A percentile compares a stretch with the other conserved stretches of the same genome.
Evolutionary conservation across 177 flowering plant genomes (phyloP).

Genomic region (Telopea speciosissima): DNA sequence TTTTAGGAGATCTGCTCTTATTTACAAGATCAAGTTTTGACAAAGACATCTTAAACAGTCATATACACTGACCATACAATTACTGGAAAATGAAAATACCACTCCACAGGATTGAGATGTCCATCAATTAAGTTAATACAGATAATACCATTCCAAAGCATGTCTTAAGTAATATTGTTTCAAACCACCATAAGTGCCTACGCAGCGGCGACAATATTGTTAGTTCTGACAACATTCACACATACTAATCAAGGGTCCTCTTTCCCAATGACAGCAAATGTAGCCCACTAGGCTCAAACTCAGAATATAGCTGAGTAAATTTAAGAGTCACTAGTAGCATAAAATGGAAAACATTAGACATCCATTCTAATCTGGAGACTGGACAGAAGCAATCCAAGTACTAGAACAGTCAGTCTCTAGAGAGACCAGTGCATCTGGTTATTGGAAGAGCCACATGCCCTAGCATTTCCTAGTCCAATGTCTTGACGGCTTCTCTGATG

Average conservation of each 20-base stretch:
- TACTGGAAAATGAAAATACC: too few relatives aligned
- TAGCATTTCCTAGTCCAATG: constrained; percentile 19
- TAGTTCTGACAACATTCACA: neutral
- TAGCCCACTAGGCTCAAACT: neutral
- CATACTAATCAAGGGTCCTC: neutral
- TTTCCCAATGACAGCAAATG: neutral
- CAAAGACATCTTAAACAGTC: too few relatives aligned
- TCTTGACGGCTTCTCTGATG: constrained; percentile 23
- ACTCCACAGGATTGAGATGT: too few relatives aligned
- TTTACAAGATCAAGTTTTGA: too few relatives aligned
- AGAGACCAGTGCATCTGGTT: constrained; percentile 69
- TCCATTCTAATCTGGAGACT: neutral
- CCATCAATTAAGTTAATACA: too few relatives aligned
- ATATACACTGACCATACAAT: too few relatives aligned
- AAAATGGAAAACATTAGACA: neutral
- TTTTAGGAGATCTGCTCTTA: too few relatives aligned
- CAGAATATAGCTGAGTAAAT: neutral
- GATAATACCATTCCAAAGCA: too few relatives aligned
- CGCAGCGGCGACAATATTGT: neutral
- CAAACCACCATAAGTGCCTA: neutral
- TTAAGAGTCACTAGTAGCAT: neutral
- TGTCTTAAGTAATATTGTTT: neutral
- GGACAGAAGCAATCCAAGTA: neutral
- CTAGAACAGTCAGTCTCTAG: constrained; percentile 9
- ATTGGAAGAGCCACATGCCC: constrained; percentile 38